Evolutionary conservation across 441 rosid species (phyloP).

Genomic region (Manihot esculenta): DNA sequence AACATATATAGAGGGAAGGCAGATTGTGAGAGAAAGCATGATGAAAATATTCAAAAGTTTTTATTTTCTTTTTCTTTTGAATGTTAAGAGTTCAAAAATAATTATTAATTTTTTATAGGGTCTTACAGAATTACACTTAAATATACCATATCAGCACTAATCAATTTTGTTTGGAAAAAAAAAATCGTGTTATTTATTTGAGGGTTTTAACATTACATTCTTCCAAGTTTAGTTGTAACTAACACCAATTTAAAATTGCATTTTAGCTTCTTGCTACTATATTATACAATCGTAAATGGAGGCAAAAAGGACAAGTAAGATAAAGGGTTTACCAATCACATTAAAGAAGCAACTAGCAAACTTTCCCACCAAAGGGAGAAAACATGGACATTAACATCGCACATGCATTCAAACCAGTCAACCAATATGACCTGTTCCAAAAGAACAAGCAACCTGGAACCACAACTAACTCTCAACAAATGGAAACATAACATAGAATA

Average conservation of each 20-base stretch:
- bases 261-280: not conserved
- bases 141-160: too few species aligned
- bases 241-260: not conserved
- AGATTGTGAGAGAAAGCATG: too few species aligned
- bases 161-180: too few species aligned
- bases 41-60: too few species aligned
- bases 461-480: conserved; percentile 20
- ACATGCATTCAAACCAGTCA: conserved; percentile 17
- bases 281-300: not conserved
- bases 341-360: not conserved
- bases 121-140: too few species aligned
- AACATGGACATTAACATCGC: not conserved
- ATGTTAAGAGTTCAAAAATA: too few species aligned
- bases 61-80: too few species aligned
- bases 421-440: conserved; percentile 13
- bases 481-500: conserved; percentile 1
- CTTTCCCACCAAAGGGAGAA: conserved; percentile 12
- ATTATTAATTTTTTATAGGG: too few species aligned
- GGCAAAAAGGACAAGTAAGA: not conserved
- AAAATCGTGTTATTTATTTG: too few species aligned
- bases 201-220: too few species aligned
- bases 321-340: not conserved
- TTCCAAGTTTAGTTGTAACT: too few species aligned
- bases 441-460: conserved; percentile 2
- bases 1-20: too few species aligned